Base-by-base conservation (phyloP, 2,329 filamentous ascomycete genomes). In the Leptographium radiaticola region DNA sequence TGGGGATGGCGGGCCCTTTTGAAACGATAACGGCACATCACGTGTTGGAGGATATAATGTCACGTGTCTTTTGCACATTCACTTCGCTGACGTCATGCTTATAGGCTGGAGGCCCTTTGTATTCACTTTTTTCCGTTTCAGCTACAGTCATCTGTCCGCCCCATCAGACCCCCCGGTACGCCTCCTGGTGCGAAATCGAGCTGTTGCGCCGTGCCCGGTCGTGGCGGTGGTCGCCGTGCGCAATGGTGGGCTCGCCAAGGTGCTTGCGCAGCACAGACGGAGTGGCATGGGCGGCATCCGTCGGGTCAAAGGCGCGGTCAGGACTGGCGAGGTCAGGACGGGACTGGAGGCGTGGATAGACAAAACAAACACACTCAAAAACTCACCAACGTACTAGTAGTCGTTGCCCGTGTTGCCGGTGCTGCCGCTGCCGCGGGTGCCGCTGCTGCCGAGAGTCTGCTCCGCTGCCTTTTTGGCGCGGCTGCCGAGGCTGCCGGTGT, bases 251-350 rank as follows among this genome's bases (percentile, higher is more conserved):
- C 2, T 66, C 67, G 2, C 75, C 76, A 40, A 78, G 57, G 47
- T 73, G 69, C 60, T 72, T 65, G 49, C 67, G 67, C 56, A 81
- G 47, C 0, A 75, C 71, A 2, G 77, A 80, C 6, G 78, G 77
- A 1, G 77, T 76, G 0, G 80, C 77, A 61, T 81, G 76, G 0
- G 77, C 67, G 1, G 78, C 77, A 57, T 81, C 77, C 18, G 70
- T 75, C 5, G 76, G 76, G 48, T 80, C 25, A 18, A n/a, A 11
- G 16, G 15, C 39, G 30, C 10, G 11, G 15, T 18, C 67, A 50
- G 61, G 34, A 39, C 34, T 9, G 33, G 25, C 3, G 8, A 31
- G 13, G 30, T 33, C 39, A 44, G n/a, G n/a, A n/a, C n/a, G n/a
- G n/a, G 13, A n/a, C 30, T 31, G 25, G 12, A 44, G 42, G 15